These are phyloP conservation scores for Aspergillus spinulosporus DNA, from an alignment of 2,329 filamentous ascomycete genomes.

Conservation along the genomic window DNA sequence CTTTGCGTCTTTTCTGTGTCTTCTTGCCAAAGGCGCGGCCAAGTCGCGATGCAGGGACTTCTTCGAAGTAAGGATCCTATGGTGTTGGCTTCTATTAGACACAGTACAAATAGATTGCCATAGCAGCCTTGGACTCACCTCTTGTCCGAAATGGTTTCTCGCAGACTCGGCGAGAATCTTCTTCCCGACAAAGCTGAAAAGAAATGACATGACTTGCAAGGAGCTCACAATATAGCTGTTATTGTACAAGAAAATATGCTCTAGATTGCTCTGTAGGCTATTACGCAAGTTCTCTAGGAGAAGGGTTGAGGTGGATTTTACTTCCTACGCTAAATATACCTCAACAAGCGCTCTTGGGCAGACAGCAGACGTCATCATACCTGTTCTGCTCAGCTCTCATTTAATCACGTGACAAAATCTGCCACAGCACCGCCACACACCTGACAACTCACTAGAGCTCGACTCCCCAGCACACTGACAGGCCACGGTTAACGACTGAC, in stretches of 20 bases:
- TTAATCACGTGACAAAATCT: too few species aligned
- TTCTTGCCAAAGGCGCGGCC: constrained; percentile 67
- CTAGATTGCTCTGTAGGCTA: not conserved
- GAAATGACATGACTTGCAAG: constrained; percentile 29
- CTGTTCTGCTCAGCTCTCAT: not conserved
- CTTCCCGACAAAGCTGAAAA: constrained; percentile 34
- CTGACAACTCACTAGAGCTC: not conserved
- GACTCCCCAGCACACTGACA: not conserved
- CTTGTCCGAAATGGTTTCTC: constrained; percentile 44
- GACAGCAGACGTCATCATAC: not conserved
- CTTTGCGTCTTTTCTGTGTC: constrained; percentile 80
- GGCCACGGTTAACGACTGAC: not conserved
- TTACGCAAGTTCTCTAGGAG: not conserved
- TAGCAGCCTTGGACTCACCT: constrained; percentile 30
- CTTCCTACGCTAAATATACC: not conserved
- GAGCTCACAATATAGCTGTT: not conserved
- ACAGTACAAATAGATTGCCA: not conserved
- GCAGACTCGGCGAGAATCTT: constrained; percentile 40
- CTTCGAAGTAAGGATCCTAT: constrained; percentile 88
- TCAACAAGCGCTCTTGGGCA: not conserved
- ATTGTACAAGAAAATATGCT: not conserved
- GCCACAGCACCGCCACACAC: too few species aligned
- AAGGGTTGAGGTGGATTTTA: not conserved
- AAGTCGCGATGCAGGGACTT: constrained; percentile 71
- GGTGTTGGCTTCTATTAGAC: constrained; percentile 9